phyloP scores from a whole-genome alignment of 2,329 filamentous ascomycete genomes.

The Tolypocladium amazonense region DNA sequence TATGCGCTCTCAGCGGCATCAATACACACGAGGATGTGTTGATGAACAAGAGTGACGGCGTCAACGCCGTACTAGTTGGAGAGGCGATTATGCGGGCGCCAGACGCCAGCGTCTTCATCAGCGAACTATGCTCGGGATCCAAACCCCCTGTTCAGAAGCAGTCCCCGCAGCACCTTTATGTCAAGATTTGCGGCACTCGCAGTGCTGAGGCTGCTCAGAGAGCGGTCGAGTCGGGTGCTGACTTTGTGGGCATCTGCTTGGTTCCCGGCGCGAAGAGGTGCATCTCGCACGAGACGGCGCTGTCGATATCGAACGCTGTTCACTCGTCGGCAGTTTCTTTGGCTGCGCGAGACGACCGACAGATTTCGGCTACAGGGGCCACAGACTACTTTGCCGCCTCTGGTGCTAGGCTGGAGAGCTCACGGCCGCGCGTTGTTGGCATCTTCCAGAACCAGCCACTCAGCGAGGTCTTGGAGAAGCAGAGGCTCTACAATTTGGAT shows the following conservation, averaged over 20 bases:
- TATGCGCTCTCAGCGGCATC: conserved; percentile 92
- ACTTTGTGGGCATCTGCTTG: conserved; percentile 87
- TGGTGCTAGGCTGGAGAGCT: conserved; percentile 34
- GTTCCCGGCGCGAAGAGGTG: conserved; percentile 72
- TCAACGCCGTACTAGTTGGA: conserved; percentile 87
- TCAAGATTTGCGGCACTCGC: conserved; percentile 93
- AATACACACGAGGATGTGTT: conserved; percentile 79
- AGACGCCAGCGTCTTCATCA: conserved; percentile 74
- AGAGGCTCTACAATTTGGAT: conserved; percentile 68
- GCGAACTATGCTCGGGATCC: conserved; percentile 61
- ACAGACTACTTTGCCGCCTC: conserved; percentile 63
- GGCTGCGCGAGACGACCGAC: conserved; percentile 18
- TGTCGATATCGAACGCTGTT: conserved; percentile 70
- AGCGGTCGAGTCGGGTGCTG: conserved; percentile 78
- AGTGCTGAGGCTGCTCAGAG: conserved; percentile 68
- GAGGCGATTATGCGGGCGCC: conserved; percentile 91
- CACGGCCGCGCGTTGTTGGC: conserved; percentile 71
- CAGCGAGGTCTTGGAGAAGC: conserved; percentile 68
- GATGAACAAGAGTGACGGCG: conserved; percentile 77
- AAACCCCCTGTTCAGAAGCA: conserved; percentile 22
- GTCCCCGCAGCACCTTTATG: conserved; percentile 45
- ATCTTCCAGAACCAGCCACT: conserved; percentile 91
- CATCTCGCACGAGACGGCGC: conserved; percentile 67
- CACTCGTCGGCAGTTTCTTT: conserved; percentile 50
- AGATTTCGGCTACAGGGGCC: conserved; percentile 21